Base-by-base conservation (phyloP, 139 green algal species). In the Micractinium conductrix region DNA sequence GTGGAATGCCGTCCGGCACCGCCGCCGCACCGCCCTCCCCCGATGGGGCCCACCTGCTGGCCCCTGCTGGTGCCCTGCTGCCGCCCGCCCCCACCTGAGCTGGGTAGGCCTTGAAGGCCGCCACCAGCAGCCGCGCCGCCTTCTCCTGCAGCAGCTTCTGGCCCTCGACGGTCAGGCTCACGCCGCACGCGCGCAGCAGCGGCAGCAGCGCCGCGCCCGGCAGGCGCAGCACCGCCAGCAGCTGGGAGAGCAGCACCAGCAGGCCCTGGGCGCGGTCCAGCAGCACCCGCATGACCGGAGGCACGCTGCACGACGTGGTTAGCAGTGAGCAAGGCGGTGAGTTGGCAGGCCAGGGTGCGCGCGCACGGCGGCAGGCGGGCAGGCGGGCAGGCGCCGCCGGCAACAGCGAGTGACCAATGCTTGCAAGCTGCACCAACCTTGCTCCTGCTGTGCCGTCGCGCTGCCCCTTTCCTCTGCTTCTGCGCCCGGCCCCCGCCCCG, bases 131-230 rank as follows among this genome's bases (percentile, higher is more conserved):
- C 0, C 48, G 84, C 43, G 89, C 50, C 1, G 91, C 88, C 43
- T 94, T 90, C 30, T 91, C 80, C 43, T 95, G 91, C 62, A 97
- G 88, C 68, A 92, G 65, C 17, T 80, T 69, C 58, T 95, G 65
- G 40, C 65, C 78, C 30, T 93, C 80, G 40, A 95, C 90, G 24
- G 88, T 89, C 38, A 96, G 83, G 35, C 84, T 75, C n/a, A 87
- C 81, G 9, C 91, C 67, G 40, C 80, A 72, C 26, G 87, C 73
- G 43, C 92, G 89, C 62, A 93, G 86, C 76, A 97, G 86, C 28
- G 93, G 91, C 48, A 93, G 60, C 74, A 95, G 81, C 70, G 88
- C 33, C 12, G 89, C 42, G 1, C 69, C 83, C 35, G 90, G 76
- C 44, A 93, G 45, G 21, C 75, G 63, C 55, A 93, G 68, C 7